Conservation (phyloP, 179 eudicot species). For the Beta macrorhiza region DNA sequence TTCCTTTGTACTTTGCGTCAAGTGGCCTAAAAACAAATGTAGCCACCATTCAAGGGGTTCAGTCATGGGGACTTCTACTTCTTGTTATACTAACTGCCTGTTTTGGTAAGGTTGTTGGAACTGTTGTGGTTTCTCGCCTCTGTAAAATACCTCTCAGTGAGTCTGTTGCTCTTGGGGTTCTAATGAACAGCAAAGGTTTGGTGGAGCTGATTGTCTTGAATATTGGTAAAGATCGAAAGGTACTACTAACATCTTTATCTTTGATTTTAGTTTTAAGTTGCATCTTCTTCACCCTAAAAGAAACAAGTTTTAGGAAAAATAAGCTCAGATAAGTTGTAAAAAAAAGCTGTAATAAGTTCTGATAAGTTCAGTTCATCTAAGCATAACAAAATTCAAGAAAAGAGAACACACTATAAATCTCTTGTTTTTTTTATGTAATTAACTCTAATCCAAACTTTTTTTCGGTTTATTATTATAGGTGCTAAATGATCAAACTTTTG, state of each 20-base stretch:
- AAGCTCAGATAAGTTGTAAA: too few relatives aligned
- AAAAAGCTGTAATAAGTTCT: too few relatives aligned
- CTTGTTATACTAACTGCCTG: conserved; percentile 72
- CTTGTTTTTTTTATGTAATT: neutral
- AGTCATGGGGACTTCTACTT: conserved; percentile 77
- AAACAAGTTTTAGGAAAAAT: too few relatives aligned
- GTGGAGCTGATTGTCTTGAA: conserved; percentile 94
- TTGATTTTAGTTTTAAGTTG: neutral
- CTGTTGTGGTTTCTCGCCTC: conserved; percentile 48
- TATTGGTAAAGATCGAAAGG: conserved; percentile 84
- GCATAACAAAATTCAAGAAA: too few relatives aligned
- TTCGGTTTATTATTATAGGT: conserved; percentile 43
- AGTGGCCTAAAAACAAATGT: conserved; percentile 87
- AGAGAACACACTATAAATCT: too few relatives aligned
- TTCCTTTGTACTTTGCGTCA: conserved; percentile 79
- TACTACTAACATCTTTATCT: conserved; percentile 16
- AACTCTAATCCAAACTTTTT: neutral
- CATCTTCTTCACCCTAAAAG: too few relatives aligned
- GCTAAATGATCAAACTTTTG: conserved; percentile 81
- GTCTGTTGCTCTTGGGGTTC: conserved; percentile 67
- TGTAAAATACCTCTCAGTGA: conserved; percentile 57
- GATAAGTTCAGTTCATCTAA: too few relatives aligned
- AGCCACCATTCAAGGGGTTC: conserved; percentile 68
- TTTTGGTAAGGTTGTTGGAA: conserved; percentile 75
- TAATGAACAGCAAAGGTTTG: conserved; percentile 90